phyloP scores from a whole-genome alignment of 805 yeast species.

The baker's yeast (Saccharomyces cerevisiae) region DNA sequence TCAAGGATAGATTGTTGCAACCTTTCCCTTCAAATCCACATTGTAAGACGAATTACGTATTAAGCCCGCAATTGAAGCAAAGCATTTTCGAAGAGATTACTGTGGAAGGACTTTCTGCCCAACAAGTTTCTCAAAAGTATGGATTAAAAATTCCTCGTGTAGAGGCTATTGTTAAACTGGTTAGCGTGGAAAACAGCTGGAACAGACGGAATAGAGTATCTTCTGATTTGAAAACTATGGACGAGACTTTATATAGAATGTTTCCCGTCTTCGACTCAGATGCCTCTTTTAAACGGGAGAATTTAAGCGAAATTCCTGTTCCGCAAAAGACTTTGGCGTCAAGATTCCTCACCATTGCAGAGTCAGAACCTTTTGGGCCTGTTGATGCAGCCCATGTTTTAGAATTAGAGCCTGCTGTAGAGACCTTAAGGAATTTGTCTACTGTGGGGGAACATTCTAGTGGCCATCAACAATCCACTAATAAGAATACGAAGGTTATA shows the following conservation, averaged over 20 bases:
- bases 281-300: slow-evolving; percentile 40
- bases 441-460: slow-evolving; percentile 45
- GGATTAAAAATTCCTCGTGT: slow-evolving; percentile 79
- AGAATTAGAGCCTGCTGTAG: slow-evolving; percentile 80
- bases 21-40: slow-evolving; percentile 78
- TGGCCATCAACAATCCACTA: slow-evolving; percentile 16
- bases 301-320: slow-evolving; percentile 88
- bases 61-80: slow-evolving; percentile 51
- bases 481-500: slow-evolving; percentile 31
- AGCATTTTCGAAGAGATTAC: slow-evolving; percentile 50
- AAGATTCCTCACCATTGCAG: slow-evolving; percentile 82
- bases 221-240: slow-evolving; percentile 51
- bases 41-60: slow-evolving; percentile 57
- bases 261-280: slow-evolving; percentile 61
- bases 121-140: slow-evolving; percentile 67
- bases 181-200: slow-evolving; percentile 57
- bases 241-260: slow-evolving; percentile 61
- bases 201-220: slow-evolving; percentile 43
- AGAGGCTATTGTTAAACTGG: slow-evolving; percentile 75
- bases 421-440: slow-evolving; percentile 61
- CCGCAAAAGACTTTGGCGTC: slow-evolving; percentile 77
- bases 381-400: slow-evolving; percentile 84
- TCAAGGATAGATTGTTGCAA: slow-evolving; percentile 33
- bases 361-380: slow-evolving; percentile 92
- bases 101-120: slow-evolving; percentile 47